Percentiles rank a stretch among this genome's conserved stretches.
Conservation (phyloP, 371 early-diverging fungal genomes). For the Mortierella sp. region DNA sequence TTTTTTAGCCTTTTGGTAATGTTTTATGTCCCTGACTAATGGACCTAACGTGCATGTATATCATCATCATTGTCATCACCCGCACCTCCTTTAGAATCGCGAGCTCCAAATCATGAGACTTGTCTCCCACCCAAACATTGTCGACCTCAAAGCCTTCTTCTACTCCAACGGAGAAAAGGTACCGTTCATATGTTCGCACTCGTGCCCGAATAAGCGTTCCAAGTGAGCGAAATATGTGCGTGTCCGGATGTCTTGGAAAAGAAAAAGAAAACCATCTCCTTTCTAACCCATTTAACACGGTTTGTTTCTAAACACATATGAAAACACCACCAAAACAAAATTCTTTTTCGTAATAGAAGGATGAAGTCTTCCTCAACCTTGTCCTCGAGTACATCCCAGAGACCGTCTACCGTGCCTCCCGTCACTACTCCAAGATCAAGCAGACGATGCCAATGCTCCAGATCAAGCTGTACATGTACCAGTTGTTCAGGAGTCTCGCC, state of each 20-base stretch:
- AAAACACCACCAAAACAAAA: neutral
- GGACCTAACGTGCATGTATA: conserved; percentile 14
- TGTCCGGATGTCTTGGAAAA: conserved; percentile 1
- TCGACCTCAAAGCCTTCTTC: conserved; percentile 88
- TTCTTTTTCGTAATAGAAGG: conserved; percentile 75
- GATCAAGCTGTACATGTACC: conserved; percentile 98
- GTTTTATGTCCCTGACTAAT: neutral
- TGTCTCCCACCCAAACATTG: conserved; percentile 91
- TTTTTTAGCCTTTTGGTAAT: neutral
- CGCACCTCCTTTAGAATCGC: conserved; percentile 78
- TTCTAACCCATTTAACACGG: neutral
- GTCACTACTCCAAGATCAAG: conserved; percentile 89
- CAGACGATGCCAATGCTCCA: conserved; percentile 94
- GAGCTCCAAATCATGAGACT: conserved; percentile 96
- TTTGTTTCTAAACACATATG: conserved; percentile 6
- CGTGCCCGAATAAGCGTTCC: conserved; percentile 3
- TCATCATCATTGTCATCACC: neutral
- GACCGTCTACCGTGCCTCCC: conserved; percentile 90
- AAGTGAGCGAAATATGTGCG: conserved; percentile 4
- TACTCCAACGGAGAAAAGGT: conserved; percentile 89
- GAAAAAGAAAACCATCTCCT: conserved; percentile 1
- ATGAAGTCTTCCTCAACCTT: conserved; percentile 94
- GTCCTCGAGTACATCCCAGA: conserved; percentile 96
- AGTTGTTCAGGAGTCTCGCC: conserved; percentile 94
- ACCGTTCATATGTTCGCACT: conserved; percentile 16